Base-by-base conservation (phyloP, 1,284 basidiomycete genomes). In the Ceratobasidium sp. region DNA sequence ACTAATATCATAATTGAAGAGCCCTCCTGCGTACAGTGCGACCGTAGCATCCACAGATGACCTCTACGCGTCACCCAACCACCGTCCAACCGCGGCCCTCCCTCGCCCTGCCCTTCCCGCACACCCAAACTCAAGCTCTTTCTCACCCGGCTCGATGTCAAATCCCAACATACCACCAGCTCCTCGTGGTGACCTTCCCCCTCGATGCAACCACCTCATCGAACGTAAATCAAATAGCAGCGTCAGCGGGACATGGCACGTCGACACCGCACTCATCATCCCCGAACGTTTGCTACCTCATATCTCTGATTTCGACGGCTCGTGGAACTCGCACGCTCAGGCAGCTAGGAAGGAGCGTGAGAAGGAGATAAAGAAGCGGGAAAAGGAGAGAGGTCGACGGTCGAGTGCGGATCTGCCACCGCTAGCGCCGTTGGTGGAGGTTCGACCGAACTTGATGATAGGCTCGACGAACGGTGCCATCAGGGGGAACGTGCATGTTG, bases 371-470 rank as follows among this genome's bases (percentile, higher is more conserved):
- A 30, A 41, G 49, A 67, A 41, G 32, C 63, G 47, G 7, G 32
- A 66, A 38, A 55, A 21, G n/a, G n/a, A n/a, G n/a, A n/a, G n/a
- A n/a, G n/a, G n/a, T n/a, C n/a, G n/a, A n/a, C n/a, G n/a, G n/a
- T n/a, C n/a, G n/a, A n/a, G n/a, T n/a, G n/a, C n/a, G n/a, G n/a
- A n/a, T n/a, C n/a, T n/a, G n/a, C n/a, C n/a, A n/a, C n/a, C n/a
- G n/a, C n/a, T n/a, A n/a, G n/a, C n/a, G n/a, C n/a, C n/a, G n/a
- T n/a, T n/a, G 8, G 52, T 28, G 11, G 50, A 54, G 30, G 18
- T 46, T 28, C 64, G 64, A 38, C 64, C 64, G 6, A 67, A 67
- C 21, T 38, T 67, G 26, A 67, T 67, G 64, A 44, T 67, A 38
- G 32, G 16, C 11, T 28, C 64, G 1, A 67, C 50, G 11, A 55